phyloP scores from a whole-genome alignment of 768 basidiomycete genomes.

The Coprinopsis marcescibilis region DNA sequence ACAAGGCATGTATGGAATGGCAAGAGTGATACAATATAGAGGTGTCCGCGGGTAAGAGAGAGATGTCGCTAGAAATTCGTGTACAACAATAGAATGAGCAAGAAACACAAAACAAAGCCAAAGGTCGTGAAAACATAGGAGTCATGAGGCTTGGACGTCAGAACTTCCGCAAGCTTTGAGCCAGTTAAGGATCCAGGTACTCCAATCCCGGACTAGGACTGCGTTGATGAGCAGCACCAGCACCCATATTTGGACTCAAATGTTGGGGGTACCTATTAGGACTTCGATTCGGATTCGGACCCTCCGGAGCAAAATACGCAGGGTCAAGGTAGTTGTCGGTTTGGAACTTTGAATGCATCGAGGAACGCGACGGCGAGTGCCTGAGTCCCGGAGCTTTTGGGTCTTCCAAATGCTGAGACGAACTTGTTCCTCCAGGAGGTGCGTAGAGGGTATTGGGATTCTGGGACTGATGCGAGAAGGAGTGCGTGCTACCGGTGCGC shows the following conservation, averaged over 20 bases:
- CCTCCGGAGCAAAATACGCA: slow-evolving; percentile 6
- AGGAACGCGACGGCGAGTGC: slow-evolving; percentile 9
- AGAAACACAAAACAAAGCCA: too few species aligned
- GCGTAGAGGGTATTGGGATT: background rate
- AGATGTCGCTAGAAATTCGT: too few species aligned
- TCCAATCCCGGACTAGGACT: background rate
- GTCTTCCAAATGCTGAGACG: too few species aligned
- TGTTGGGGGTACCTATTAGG: background rate
- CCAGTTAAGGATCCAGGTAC: slow-evolving; percentile 1
- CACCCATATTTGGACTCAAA: background rate
- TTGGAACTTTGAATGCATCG: slow-evolving; percentile 14
- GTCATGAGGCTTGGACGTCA: too few species aligned
- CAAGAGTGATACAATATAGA: too few species aligned
- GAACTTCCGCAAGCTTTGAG: too few species aligned
- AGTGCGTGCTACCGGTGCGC: slow-evolving; percentile 1
- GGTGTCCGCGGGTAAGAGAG: too few species aligned
- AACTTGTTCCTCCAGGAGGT: slow-evolving; percentile 1
- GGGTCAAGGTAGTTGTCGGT: slow-evolving; percentile 13
- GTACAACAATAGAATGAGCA: too few species aligned
- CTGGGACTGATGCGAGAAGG: background rate
- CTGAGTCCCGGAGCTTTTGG: background rate
- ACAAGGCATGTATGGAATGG: too few species aligned
- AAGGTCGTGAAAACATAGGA: too few species aligned
- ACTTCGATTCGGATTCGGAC: background rate
- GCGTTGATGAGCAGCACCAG: background rate